A percentile compares a stretch with the other conserved stretches of the same genome.
Conservation (phyloP, 2,329 filamentous ascomycete genomes). For the Cladophialophora chaetospira region DNA sequence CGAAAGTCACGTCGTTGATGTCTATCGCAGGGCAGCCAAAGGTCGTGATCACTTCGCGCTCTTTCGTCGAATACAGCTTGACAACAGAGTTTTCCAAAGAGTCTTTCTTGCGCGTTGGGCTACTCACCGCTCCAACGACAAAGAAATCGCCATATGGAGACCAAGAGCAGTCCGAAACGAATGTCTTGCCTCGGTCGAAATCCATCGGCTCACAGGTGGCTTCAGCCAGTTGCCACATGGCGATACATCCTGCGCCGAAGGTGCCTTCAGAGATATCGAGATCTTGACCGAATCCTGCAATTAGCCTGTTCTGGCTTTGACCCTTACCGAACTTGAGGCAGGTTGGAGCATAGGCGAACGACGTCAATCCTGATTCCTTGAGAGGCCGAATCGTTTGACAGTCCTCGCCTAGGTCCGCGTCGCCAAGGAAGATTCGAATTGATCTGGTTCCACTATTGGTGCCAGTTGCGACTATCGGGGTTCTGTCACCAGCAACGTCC, state of each 20-base stretch:
- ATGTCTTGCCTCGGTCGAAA: constrained; percentile 52
- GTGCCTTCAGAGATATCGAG: constrained; percentile 39
- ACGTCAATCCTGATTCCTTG: constrained; percentile 36
- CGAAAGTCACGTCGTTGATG: constrained; percentile 62
- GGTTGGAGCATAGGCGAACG: constrained; percentile 40
- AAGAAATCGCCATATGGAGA: constrained; percentile 54
- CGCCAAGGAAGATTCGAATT: constrained; percentile 37
- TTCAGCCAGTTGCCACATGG: constrained; percentile 55
- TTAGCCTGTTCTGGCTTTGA: constrained; percentile 46
- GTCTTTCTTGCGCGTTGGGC: constrained; percentile 32
- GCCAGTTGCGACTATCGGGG: constrained; percentile 53
- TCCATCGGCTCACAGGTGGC: constrained; percentile 39
- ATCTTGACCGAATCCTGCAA: constrained; percentile 57
- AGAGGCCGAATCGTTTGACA: constrained; percentile 25
- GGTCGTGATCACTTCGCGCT: constrained; percentile 43
- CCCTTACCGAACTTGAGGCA: constrained; percentile 52
- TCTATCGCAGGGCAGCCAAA: constrained; percentile 61
- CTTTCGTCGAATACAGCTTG: constrained; percentile 53
- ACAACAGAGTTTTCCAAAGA: constrained; percentile 50
- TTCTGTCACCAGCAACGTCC: constrained; percentile 44
- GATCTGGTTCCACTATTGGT: constrained; percentile 38
- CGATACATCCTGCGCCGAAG: constrained; percentile 52
- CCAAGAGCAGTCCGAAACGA: constrained; percentile 62
- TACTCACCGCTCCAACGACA: constrained; percentile 51
- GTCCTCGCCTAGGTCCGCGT: constrained; percentile 25